Percentiles rank a stretch among this genome's conserved stretches.
phyloP scores from a whole-genome alignment of 805 yeast species.

The Diddensiella caesifluorescens region DNA sequence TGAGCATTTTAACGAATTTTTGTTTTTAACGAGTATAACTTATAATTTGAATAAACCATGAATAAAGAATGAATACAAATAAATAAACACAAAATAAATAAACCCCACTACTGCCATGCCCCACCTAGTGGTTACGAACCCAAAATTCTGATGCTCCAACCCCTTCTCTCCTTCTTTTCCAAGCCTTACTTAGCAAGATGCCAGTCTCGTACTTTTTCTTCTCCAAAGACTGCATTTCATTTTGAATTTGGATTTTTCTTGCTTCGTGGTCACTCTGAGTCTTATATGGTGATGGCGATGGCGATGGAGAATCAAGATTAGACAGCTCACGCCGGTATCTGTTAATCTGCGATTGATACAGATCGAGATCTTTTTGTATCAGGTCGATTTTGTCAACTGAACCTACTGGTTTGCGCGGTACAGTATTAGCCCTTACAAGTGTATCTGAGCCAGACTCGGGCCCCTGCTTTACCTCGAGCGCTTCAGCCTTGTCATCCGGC shows the following conservation, averaged over 20 bases:
- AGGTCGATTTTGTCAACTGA: constrained; percentile 6
- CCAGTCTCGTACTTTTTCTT: constrained; percentile 21
- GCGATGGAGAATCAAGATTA: background rate
- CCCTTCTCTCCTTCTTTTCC: constrained; percentile 16
- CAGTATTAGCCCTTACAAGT: background rate
- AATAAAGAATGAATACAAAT: background rate
- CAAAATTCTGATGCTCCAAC: constrained; percentile 14
- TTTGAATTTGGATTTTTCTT: background rate
- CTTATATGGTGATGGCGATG: constrained; percentile 2
- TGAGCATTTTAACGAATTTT: too few species aligned
- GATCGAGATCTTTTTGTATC: constrained; percentile 8
- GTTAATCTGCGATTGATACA: constrained; percentile 1
- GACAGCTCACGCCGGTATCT: background rate
- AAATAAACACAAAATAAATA: background rate
- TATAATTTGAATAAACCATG: too few species aligned
- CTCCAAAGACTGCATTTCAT: constrained; percentile 16
- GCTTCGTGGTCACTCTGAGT: constrained; percentile 3
- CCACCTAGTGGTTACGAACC: constrained; percentile 5
- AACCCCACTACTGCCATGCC: background rate
- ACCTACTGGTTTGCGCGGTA: background rate
- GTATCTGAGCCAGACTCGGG: background rate
- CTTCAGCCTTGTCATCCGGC: background rate
- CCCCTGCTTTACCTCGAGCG: background rate
- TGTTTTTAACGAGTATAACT: too few species aligned
- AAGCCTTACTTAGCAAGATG: constrained; percentile 16